phyloP scores from a whole-genome alignment of 2,329 filamentous ascomycete species.

The Colletotrichum noveboracense region DNA sequence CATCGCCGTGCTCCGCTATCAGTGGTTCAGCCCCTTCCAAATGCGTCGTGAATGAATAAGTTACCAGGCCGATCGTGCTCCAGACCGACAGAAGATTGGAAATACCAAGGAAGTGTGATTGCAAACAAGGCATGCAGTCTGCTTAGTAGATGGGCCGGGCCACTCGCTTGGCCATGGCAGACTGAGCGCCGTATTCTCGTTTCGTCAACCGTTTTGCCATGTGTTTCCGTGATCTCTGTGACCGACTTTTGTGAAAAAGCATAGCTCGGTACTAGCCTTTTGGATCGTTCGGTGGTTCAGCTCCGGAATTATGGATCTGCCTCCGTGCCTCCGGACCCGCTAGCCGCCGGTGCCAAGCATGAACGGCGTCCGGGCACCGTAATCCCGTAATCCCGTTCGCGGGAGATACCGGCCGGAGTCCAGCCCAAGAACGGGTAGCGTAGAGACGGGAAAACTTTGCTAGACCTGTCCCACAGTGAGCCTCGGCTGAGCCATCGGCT shows the following conservation, averaged over 20 bases:
- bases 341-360: background rate
- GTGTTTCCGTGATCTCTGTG: background rate
- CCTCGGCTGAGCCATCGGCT: background rate
- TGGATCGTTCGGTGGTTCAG: background rate
- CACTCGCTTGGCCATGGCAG: background rate
- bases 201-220: background rate
- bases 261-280: background rate
- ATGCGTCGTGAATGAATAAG: background rate
- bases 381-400: background rate
- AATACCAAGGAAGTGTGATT: background rate
- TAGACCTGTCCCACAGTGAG: background rate
- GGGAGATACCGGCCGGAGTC: background rate
- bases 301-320: background rate
- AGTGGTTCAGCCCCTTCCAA: background rate
- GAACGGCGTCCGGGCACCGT: background rate
- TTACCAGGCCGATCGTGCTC: background rate
- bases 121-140: conserved; percentile 2
- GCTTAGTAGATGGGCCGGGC: background rate
- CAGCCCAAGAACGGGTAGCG: background rate
- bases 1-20: background rate
- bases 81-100: background rate
- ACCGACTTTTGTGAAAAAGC: background rate
- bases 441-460: background rate
- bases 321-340: background rate
- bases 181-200: background rate